These are phyloP conservation scores for Wickerhamomyces ciferrii DNA, from an alignment of 805 yeast genomes.

Conservation along the genomic window DNA sequence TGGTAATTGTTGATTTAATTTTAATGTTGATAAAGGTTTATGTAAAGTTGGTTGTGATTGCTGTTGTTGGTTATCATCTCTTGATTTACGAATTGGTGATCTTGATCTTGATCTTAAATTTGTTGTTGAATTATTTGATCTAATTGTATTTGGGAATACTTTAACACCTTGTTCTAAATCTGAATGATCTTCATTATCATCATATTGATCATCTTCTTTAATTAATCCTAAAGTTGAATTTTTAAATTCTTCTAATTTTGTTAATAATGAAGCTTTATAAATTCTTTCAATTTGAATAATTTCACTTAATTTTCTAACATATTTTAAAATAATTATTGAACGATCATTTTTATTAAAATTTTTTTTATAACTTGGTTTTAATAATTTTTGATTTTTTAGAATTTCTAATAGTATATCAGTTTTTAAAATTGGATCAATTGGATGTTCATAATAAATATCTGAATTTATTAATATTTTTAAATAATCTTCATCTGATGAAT, in stretches of 20 bases:
- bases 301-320: slow-evolving; percentile 48
- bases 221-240: slow-evolving; percentile 7
- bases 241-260: slow-evolving; percentile 13
- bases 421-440: slow-evolving; percentile 32
- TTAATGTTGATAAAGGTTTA: slow-evolving; percentile 11
- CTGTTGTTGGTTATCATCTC: slow-evolving; percentile 6
- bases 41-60: slow-evolving; percentile 2
- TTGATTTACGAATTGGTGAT: slow-evolving; percentile 16
- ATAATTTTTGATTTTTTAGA: slow-evolving; percentile 20
- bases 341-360: slow-evolving; percentile 34
- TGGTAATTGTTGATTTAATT: slow-evolving; percentile 7
- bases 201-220: slow-evolving; percentile 6
- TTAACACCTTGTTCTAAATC: slow-evolving; percentile 9
- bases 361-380: slow-evolving; percentile 17
- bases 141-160: slow-evolving; percentile 12
- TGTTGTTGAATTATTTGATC: too few species aligned
- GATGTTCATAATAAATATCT: slow-evolving; percentile 54
- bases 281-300: slow-evolving; percentile 64
- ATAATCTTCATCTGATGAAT: slow-evolving; percentile 39
- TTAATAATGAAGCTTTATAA: slow-evolving; percentile 37
- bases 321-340: slow-evolving; percentile 39
- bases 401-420: slow-evolving; percentile 33
- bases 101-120: slow-evolving; percentile 12
- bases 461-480: slow-evolving; percentile 39
- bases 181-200: slow-evolving; percentile 4